Evolutionary conservation across 169 alveolate genomes (phyloP).

Genomic region (Cryptosporidium andersoni): DNA sequence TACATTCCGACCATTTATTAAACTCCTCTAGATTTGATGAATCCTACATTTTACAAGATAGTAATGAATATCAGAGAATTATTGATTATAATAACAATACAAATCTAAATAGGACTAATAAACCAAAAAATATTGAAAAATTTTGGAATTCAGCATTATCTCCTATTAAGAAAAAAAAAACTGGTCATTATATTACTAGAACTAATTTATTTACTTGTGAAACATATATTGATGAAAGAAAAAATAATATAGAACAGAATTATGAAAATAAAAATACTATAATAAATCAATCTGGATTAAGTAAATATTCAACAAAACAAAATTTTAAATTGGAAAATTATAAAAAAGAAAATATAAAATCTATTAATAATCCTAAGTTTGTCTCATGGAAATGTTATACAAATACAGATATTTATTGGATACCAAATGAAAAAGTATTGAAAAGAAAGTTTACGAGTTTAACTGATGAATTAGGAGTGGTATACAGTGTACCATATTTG

Average conservation of each 20-base stretch:
- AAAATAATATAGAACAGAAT: not conserved
- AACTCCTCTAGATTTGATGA: too few relatives aligned
- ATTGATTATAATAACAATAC: too few relatives aligned
- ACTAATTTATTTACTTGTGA: not conserved
- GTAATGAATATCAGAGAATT: too few relatives aligned
- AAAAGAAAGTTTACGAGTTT: slow-evolving; percentile 5
- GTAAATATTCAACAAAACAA: not conserved
- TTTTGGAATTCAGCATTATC: too few relatives aligned
- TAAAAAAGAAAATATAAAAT: too few relatives aligned
- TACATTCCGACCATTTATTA: too few relatives aligned
- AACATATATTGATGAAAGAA: slow-evolving; percentile 30
- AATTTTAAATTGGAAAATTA: not conserved
- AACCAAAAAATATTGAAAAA: too few relatives aligned
- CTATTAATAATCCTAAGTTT: not conserved
- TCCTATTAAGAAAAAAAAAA: too few relatives aligned
- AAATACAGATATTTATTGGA: slow-evolving; percentile 36
- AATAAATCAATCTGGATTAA: slow-evolving; percentile 30
- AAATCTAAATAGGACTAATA: too few relatives aligned
- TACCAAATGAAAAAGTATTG: slow-evolving; percentile 12
- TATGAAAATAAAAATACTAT: not conserved
- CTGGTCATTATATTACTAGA: not conserved
- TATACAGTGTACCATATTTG: slow-evolving; percentile 44
- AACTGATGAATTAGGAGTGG: slow-evolving; percentile 34
- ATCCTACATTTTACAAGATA: too few relatives aligned
- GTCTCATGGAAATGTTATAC: slow-evolving; percentile 56